Percentiles rank a stretch among this genome's conserved stretches.
phyloP scores from a whole-genome alignment of 2,329 filamentous ascomycete species.

The Fusarium proliferatum region DNA sequence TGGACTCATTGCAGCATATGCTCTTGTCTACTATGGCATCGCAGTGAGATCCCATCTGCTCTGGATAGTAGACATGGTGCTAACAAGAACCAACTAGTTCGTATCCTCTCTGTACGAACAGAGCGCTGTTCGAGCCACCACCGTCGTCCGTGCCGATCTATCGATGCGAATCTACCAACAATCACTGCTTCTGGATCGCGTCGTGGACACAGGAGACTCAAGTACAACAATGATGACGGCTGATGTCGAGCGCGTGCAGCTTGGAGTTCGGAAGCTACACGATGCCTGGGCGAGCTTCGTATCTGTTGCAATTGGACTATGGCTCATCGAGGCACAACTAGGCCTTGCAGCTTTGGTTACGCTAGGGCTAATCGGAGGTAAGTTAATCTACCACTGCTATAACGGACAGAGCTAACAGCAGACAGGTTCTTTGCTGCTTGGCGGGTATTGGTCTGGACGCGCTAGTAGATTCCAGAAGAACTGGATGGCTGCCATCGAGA shows the following conservation, averaged over 20 bases:
- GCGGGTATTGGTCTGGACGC: neutral
- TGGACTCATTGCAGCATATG: neutral
- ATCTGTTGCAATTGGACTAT: neutral
- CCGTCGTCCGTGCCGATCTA: neutral
- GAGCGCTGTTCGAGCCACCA: neutral
- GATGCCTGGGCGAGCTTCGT: neutral
- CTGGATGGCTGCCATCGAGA: neutral
- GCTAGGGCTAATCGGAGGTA: rapidly evolving
- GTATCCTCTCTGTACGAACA: neutral
- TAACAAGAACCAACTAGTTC: rapidly evolving
- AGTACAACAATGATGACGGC: neutral
- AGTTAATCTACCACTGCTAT: rapidly evolving
- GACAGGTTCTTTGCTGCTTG: rapidly evolving
- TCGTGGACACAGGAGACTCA: neutral
- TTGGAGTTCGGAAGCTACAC: neutral
- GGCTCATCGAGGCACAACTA: neutral
- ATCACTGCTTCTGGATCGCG: neutral
- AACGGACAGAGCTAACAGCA: neutral
- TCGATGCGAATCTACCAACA: neutral
- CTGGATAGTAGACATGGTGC: rapidly evolving
- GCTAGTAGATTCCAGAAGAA: neutral
- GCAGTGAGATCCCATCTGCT: rapidly evolving
- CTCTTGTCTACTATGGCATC: neutral
- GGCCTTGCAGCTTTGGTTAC: neutral
- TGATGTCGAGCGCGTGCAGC: neutral